Percentiles rank a stretch among this genome's conserved stretches.
phyloP scores from a whole-genome alignment of 345 rosid genomes.

The Firmiana major region DNA sequence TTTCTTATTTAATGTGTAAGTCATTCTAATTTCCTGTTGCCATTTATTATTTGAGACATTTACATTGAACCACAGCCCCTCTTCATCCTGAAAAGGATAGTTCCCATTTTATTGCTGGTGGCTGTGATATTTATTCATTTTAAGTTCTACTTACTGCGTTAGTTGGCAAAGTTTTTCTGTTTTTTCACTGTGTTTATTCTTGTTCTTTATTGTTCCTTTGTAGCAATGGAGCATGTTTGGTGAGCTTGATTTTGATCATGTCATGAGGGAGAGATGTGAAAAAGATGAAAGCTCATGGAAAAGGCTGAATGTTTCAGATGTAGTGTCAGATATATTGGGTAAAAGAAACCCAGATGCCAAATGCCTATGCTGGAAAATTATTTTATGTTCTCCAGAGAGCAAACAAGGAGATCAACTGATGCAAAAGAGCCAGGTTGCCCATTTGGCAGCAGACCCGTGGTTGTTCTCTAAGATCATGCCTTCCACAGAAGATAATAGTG shows the following conservation, averaged over 20 bases:
- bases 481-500: constrained; percentile 30
- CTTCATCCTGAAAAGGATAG: neutral
- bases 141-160: neutral
- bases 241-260: constrained; percentile 65
- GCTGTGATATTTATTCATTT: neutral
- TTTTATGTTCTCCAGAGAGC: constrained; percentile 48
- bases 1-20: neutral
- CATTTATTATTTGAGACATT: neutral
- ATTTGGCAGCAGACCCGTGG: constrained; percentile 55
- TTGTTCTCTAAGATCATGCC: constrained; percentile 76
- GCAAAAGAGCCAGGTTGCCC: constrained; percentile 25
- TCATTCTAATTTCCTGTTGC: neutral
- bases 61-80: neutral
- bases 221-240: constrained; percentile 42
- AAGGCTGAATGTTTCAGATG: constrained; percentile 79
- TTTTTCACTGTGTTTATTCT: neutral
- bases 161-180: constrained; percentile 13
- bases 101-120: neutral
- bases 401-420: constrained; percentile 26
- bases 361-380: constrained; percentile 82
- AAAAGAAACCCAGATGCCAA: constrained; percentile 57
- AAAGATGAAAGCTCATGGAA: constrained; percentile 75
- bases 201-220: constrained; percentile 18
- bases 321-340: constrained; percentile 41
- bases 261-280: constrained; percentile 58